Evolutionary conservation across 139 green algal species (phyloP), one percentile per base, ranked within the genome.

Genomic region (Parachlorella kessleri): DNA sequence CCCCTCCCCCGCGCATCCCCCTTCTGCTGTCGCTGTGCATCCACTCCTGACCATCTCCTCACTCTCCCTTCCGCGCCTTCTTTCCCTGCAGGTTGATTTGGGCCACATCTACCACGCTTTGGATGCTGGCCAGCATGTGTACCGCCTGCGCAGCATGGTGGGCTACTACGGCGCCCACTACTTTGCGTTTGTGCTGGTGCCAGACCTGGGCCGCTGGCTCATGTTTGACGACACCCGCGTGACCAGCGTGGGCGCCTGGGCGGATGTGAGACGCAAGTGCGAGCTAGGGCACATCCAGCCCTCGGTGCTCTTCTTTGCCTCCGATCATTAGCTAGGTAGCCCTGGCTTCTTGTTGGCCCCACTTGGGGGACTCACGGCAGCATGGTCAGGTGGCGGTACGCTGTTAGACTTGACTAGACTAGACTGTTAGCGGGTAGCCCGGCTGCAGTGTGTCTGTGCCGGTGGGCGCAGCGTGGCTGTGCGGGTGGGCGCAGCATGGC

Each of bases 161-260:
- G 94, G 92, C 77, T 97, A 97, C 89, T 97, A 96, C 73, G 92
- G 93, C 28, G 83, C 88, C 83, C 94, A 97, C 80, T 97, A 98
- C 89, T 85, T 92, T 63, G 95, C 93, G 28, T 93, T 97, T 74
- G 92, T 95, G 68, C 64, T 76, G 37, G 75, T 87, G 73, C 67
- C 55, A 2, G 71, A 90, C 37, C 48, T 28, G 48, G 77, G 74
- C 37, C 41, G 63, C 36, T 97, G 94, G 94, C 81, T 97, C 48
- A 89, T 94, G 71, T 83, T 90, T 76, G 85, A 90, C 48, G 83
- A 89, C 67, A 74, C 70, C 28, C 48, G 33, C 53, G 78, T 78
- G 33, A 79, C 32, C 4, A 55, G 83, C 10, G 76, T 90, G n/a
- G 89, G 91, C 63, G 54, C 18, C 74, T 96, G 92, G 92, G 9